These are phyloP conservation scores for Nannochloropsis gaditana DNA, from an alignment of 108 stramenopile species.

Conservation along the genomic window DNA sequence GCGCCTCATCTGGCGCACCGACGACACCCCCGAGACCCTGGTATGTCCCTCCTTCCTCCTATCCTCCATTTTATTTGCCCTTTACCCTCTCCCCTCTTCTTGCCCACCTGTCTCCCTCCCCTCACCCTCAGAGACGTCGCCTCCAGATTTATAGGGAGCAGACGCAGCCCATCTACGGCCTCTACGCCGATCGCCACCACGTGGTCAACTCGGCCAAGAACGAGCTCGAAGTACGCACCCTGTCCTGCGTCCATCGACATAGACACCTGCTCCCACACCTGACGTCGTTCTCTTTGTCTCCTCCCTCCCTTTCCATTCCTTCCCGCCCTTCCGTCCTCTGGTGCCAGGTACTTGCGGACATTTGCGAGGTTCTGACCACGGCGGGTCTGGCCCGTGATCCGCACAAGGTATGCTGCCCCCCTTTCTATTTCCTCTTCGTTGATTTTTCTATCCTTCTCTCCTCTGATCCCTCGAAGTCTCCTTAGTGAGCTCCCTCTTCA, in stretches of 20 bases:
- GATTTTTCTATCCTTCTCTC: too few species aligned
- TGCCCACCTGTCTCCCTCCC: not conserved
- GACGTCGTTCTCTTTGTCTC: not conserved
- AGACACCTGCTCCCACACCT: not conserved
- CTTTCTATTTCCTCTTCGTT: not conserved
- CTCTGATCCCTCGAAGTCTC: too few species aligned
- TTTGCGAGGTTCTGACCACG: not conserved
- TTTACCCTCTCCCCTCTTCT: not conserved
- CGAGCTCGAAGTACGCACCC: conserved; percentile 41
- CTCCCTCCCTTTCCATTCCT: too few species aligned
- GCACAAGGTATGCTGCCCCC: not conserved
- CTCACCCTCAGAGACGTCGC: not conserved
- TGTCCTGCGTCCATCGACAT: conserved; percentile 24
- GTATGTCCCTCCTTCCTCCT: not conserved
- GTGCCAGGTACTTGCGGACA: not conserved
- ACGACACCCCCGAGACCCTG: not conserved
- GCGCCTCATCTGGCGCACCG: not conserved
- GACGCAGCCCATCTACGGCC: conserved; percentile 45
- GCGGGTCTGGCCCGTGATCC: not conserved
- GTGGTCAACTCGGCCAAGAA: conserved; percentile 33
- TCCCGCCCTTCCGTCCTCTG: not conserved
- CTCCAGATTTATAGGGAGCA: not conserved
- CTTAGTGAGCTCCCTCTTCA: too few species aligned
- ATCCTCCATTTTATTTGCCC: not conserved
- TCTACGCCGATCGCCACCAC: conserved; percentile 22